Evolutionary conservation across 2,329 filamentous ascomycete genomes (phyloP).

Genomic region (Pseudogymnoascus sp.): DNA sequence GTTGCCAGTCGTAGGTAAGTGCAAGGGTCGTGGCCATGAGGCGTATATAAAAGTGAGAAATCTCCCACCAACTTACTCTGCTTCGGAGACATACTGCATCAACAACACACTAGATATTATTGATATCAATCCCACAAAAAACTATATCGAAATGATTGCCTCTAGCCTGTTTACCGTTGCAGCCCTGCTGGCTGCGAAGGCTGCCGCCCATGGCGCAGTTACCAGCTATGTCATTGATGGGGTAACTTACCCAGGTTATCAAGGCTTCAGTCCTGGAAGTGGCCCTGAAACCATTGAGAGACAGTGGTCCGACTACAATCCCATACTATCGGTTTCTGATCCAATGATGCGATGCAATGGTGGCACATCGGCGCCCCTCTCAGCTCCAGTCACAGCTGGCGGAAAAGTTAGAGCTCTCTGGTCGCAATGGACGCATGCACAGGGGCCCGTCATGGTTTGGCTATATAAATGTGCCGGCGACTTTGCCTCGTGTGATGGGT

Average conservation of each 20-base stretch:
- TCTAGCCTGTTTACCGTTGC: conserved; percentile 28
- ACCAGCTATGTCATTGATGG: conserved; percentile 40
- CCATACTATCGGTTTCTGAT: conserved; percentile 40
- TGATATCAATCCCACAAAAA: neutral
- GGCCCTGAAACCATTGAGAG: conserved; percentile 45
- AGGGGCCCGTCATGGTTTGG: conserved; percentile 52
- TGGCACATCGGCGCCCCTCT: conserved; percentile 38
- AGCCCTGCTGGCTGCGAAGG: conserved; percentile 24
- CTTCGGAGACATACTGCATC: neutral
- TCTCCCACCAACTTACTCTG: neutral
- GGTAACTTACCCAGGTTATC: conserved; percentile 36
- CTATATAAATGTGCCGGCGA: conserved; percentile 42
- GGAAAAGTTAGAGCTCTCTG: conserved; percentile 40
- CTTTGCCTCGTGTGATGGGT: conserved; percentile 42
- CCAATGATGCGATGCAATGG: conserved; percentile 48
- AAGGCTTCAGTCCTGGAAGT: conserved; percentile 41
- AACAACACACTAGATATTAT: neutral
- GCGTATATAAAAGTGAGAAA: conserved; percentile 1
- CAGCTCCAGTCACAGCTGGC: conserved; percentile 39
- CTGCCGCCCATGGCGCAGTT: conserved; percentile 32
- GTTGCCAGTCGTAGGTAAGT: neutral
- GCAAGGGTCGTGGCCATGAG: neutral
- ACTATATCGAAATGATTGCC: conserved; percentile 28
- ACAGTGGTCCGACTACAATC: conserved; percentile 50
- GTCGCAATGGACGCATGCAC: conserved; percentile 49